Base-by-base conservation (phyloP, 225 moss, liverwort and hornwort species). In the Sphagnum contortum region DNA sequence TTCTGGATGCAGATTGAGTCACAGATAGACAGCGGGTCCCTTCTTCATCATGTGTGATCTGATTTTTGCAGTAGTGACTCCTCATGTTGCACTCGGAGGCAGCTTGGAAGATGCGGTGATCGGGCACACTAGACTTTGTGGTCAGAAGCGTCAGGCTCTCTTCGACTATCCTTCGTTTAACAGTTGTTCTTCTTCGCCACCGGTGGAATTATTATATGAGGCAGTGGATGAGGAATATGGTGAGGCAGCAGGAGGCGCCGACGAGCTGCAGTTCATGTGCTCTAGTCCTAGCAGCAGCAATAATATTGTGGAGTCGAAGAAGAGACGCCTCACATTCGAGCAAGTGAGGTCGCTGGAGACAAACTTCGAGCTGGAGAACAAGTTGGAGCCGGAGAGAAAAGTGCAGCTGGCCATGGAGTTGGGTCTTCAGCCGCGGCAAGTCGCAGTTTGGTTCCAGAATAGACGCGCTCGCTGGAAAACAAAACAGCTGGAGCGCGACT, bases 381-480 rank as follows among this genome's bases (percentile, higher is more conserved):
- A 95, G 70, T 75, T 92, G 8, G 92, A 92, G 71, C 95, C 92
- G 1, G 95, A 95, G 73, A 79, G 92, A 64, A 95, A 95, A 87
- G 83, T 95, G 89, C 89, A 86, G 74, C 84, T 95, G 4, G 95
- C 95, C 1, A 86, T 86, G 66, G 95, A 95, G 61, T 80, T 95
- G 1, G 92, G 92, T 0, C 73, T 95, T 45, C 91, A 88, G 54
- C 95, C 95, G 2, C 95, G 95, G 2, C 95, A 92, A 72, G 95
- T 95, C 2, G 95, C 95, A 12, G 92, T 95, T n/a, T 95, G 95
- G 95, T 95, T 95, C 75, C 95, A 95, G 69, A 95, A 95, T 59
- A 85, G 95, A 9, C 89, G 95, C 13, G 95, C 95, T n/a, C 80
- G 95, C 47, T 95, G 89, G 89, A 95, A 95, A 61, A 95, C 92